A percentile compares a stretch with the other conserved stretches of the same genome.
These are phyloP conservation scores for Picochlorum sp. DNA, from an alignment of 139 green algal species.

Conservation along the genomic window DNA sequence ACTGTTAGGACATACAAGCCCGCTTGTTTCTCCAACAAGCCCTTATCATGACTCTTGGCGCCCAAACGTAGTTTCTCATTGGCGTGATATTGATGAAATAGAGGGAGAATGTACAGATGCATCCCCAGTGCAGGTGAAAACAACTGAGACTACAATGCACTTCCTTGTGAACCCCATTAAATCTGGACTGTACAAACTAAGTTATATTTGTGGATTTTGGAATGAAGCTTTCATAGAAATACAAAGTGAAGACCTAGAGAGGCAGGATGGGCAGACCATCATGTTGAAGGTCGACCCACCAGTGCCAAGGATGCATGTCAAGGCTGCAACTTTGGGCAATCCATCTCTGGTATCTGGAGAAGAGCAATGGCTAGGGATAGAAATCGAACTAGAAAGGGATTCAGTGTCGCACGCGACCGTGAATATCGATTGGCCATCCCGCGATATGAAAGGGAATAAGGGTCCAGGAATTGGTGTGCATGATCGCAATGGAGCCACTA, in stretches of 20 bases:
- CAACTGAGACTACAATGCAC: too few relatives aligned
- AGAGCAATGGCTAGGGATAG: conserved; percentile 43
- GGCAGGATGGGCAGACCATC: conserved; percentile 11
- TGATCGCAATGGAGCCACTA: too few relatives aligned
- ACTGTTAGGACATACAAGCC: too few relatives aligned
- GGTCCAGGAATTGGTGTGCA: too few relatives aligned
- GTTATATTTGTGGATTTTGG: background rate
- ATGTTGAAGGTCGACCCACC: conserved; percentile 26
- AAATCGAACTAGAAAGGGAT: conserved; percentile 26
- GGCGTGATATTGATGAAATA: background rate
- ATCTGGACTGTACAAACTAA: background rate
- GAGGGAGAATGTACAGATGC: background rate
- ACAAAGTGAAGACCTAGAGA: background rate
- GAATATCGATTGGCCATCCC: conserved; percentile 13
- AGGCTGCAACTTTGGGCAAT: conserved; percentile 7
- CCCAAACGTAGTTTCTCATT: conserved; percentile 1
- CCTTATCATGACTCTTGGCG: too few relatives aligned
- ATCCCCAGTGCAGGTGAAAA: too few relatives aligned
- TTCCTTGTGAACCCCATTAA: background rate
- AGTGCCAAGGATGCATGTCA: conserved; percentile 13
- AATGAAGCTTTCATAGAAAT: background rate
- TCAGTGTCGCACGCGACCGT: conserved; percentile 11
- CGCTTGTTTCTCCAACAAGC: too few relatives aligned
- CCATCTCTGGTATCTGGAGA: conserved; percentile 33
- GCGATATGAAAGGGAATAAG: background rate